A percentile compares a stretch with the other conserved stretches of the same genome.
These are phyloP conservation scores for Thalassiosira gravida DNA, from an alignment of 352 stramenopile species.

Conservation along the genomic window DNA sequence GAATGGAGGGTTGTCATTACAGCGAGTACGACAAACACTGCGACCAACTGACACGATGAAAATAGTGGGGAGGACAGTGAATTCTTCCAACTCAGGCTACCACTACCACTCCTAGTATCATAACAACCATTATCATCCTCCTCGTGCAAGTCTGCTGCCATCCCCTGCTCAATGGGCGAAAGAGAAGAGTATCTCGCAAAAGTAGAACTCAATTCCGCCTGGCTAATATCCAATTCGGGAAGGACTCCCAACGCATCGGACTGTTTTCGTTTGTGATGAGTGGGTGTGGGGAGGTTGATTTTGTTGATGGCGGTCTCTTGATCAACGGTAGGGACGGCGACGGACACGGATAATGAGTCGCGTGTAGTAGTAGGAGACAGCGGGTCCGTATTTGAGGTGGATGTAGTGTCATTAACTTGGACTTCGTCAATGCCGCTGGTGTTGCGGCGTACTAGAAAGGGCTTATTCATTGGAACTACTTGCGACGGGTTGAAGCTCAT, in stretches of 20 bases:
- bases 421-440: too few relatives aligned
- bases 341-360: too few relatives aligned
- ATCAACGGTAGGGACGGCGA: too few relatives aligned
- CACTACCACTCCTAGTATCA: too few relatives aligned
- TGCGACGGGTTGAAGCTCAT: background rate
- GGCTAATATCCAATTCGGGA: background rate
- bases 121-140: background rate
- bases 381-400: background rate
- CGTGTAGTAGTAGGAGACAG: too few relatives aligned
- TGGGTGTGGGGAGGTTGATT: slow-evolving; percentile 3
- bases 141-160: background rate
- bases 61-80: background rate
- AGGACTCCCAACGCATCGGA: background rate
- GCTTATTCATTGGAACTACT: background rate
- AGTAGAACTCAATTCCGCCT: background rate
- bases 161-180: slow-evolving; percentile 5
- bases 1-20: slow-evolving; percentile 1
- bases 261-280: background rate
- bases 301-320: background rate
- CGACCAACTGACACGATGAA: background rate
- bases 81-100: background rate
- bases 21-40: background rate
- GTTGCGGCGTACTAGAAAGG: background rate
- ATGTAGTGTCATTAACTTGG: background rate
- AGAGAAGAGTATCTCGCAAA: slow-evolving; percentile 12